phyloP scores from a whole-genome alignment of 345 rosid genomes.

The Eucalyptus albens region DNA sequence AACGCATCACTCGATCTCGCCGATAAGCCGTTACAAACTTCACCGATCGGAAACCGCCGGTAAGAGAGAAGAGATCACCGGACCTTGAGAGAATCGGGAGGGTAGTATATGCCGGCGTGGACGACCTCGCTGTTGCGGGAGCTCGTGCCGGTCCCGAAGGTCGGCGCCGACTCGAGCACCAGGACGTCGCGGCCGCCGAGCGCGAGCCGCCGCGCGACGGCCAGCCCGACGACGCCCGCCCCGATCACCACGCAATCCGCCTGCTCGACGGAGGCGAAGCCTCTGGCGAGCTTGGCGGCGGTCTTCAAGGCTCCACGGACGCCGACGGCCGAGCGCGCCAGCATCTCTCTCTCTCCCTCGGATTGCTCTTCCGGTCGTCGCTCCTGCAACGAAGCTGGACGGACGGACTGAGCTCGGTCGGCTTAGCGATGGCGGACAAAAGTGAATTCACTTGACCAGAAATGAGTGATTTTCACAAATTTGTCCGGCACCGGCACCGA shows the following conservation, averaged over 20 bases:
- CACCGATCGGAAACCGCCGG: background rate
- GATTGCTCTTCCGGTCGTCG: background rate
- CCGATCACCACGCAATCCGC: conserved; percentile 77
- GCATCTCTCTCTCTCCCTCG: background rate
- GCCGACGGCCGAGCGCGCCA: background rate
- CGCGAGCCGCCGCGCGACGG: conserved; percentile 66
- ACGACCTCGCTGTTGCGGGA: conserved; percentile 90
- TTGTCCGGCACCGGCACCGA: background rate
- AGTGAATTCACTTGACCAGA: background rate
- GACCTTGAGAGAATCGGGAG: conserved; percentile 65
- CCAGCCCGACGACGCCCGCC: conserved; percentile 83
- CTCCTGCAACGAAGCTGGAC: background rate
- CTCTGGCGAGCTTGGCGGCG: background rate
- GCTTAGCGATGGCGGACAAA: background rate
- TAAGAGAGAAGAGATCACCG: background rate
- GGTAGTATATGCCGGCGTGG: conserved; percentile 94
- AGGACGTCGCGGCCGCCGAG: conserved; percentile 52
- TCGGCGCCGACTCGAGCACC: conserved; percentile 67
- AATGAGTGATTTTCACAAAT: background rate
- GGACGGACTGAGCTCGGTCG: background rate
- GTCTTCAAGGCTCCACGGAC: background rate
- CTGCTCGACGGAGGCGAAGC: background rate
- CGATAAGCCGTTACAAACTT: background rate
- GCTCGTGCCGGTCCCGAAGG: conserved; percentile 77
- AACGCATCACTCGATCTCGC: background rate